Evolutionary conservation across 495 filamentous ascomycete species (phyloP).

Genomic region (Neurospora hispaniola): DNA sequence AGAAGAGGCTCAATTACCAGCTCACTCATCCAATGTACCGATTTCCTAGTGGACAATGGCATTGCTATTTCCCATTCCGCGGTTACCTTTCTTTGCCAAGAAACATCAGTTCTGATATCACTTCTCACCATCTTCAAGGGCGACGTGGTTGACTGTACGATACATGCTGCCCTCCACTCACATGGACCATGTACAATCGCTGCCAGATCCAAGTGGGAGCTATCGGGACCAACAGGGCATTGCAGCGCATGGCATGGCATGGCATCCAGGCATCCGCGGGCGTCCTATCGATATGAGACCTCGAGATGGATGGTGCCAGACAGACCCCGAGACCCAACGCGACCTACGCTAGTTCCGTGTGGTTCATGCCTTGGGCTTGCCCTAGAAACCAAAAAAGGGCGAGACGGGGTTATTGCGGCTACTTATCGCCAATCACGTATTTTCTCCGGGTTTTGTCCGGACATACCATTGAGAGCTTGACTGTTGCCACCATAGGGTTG

Average conservation of each 20-base stretch:
- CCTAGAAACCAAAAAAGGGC: background rate
- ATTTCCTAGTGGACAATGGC: background rate
- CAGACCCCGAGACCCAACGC: background rate
- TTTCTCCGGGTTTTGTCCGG: background rate
- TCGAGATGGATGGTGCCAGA: background rate
- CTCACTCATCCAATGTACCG: background rate
- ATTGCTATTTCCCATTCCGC: background rate
- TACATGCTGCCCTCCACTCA: too few relatives aligned
- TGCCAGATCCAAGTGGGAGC: background rate
- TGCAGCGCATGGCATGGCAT: background rate
- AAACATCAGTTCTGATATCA: background rate
- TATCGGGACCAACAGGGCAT: background rate
- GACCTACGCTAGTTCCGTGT: background rate
- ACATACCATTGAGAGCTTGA: background rate
- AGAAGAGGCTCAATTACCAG: background rate
- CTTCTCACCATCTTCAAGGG: background rate
- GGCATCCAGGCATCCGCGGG: background rate
- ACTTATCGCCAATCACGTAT: background rate
- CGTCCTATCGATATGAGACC: background rate
- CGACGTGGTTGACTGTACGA: background rate
- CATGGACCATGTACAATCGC: background rate
- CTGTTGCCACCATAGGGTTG: background rate
- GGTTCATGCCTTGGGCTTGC: background rate
- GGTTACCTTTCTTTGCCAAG: background rate
- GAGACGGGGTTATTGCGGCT: background rate